Evolutionary conservation across 352 stramenopile species (phyloP).

Genomic region (Pythium biforme): DNA sequence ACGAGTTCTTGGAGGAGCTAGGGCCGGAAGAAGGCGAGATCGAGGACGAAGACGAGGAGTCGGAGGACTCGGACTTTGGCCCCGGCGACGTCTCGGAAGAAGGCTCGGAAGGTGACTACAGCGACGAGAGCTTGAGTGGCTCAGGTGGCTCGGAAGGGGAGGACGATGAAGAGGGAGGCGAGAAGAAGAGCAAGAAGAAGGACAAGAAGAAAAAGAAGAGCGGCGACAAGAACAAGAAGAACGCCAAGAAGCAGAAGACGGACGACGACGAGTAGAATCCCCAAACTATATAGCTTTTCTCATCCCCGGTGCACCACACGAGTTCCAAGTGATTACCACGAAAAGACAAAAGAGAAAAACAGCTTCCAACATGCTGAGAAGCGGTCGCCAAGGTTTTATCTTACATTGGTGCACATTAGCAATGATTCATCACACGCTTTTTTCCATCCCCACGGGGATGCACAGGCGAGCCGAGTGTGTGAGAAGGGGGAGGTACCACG

Average conservation of each 20-base stretch:
- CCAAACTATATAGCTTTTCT: too few relatives aligned
- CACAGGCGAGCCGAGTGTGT: background rate
- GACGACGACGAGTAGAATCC: conserved; percentile 17
- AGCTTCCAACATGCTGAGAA: background rate
- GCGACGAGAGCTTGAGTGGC: conserved; percentile 76
- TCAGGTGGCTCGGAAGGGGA: conserved; percentile 48
- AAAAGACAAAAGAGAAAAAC: conserved; percentile 3
- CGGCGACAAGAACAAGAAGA: conserved; percentile 41
- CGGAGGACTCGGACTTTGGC: conserved; percentile 94
- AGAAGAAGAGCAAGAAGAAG: conserved; percentile 70
- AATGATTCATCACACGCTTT: background rate
- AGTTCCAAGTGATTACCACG: too few relatives aligned
- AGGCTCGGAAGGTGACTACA: conserved; percentile 76
- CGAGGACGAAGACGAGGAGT: conserved; percentile 88
- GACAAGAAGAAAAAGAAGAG: conserved; percentile 65
- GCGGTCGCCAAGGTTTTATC: background rate
- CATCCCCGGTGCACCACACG: too few relatives aligned
- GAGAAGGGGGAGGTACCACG: background rate
- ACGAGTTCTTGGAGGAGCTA: conserved; percentile 77
- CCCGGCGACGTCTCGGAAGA: conserved; percentile 60
- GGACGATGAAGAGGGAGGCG: conserved; percentile 59
- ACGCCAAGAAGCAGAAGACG: conserved; percentile 25
- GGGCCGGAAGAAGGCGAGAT: conserved; percentile 86
- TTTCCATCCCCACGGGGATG: too few relatives aligned
- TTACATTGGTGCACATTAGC: conserved; percentile 14